phyloP scores from a whole-genome alignment of 1,284 basidiomycete genomes.

The Fomitiporia mediterranea region DNA sequence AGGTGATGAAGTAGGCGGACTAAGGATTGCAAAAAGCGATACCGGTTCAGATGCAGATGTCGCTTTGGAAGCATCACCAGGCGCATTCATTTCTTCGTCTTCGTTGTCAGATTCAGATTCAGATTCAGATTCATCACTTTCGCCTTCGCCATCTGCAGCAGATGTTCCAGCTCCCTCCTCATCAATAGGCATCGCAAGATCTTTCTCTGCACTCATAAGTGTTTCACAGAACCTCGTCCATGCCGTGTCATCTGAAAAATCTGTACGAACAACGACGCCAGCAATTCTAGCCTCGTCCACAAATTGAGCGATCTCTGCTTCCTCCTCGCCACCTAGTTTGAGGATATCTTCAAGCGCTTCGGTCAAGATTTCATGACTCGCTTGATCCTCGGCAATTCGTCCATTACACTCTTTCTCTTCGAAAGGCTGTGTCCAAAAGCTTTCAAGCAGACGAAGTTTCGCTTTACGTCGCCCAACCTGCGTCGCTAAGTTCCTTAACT shows the following conservation, averaged over 20 bases:
- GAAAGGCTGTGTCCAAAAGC: slow-evolving; percentile 9
- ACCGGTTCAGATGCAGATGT: background rate
- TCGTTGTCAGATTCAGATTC: slow-evolving; percentile 20
- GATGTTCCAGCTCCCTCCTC: slow-evolving; percentile 26
- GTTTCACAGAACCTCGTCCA: slow-evolving; percentile 52
- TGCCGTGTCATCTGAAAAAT: slow-evolving; percentile 59
- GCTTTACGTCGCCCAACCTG: slow-evolving; percentile 5
- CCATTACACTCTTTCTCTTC: slow-evolving; percentile 10
- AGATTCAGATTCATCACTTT: slow-evolving; percentile 20
- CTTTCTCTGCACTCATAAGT: slow-evolving; percentile 49
- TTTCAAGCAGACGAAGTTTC: slow-evolving; percentile 4
- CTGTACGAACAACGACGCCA: slow-evolving; percentile 63
- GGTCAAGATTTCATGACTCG: background rate
- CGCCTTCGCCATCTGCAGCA: slow-evolving; percentile 2
- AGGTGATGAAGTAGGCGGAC: slow-evolving; percentile 35
- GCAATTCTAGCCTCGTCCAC: slow-evolving; percentile 27
- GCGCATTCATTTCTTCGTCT: slow-evolving; percentile 28
- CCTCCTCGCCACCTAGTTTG: slow-evolving; percentile 4
- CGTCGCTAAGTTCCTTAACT: slow-evolving; percentile 2
- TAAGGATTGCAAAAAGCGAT: slow-evolving; percentile 48
- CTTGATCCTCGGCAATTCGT: slow-evolving; percentile 5
- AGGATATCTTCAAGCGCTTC: slow-evolving; percentile 13
- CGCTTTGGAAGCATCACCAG: slow-evolving; percentile 15
- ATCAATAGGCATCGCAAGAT: slow-evolving; percentile 32
- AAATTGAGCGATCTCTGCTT: background rate